A percentile compares a stretch with the other conserved stretches of the same genome.
Conservation (phyloP, 192 early-diverging fungal genomes). For the Helicostylum pulchrum region DNA sequence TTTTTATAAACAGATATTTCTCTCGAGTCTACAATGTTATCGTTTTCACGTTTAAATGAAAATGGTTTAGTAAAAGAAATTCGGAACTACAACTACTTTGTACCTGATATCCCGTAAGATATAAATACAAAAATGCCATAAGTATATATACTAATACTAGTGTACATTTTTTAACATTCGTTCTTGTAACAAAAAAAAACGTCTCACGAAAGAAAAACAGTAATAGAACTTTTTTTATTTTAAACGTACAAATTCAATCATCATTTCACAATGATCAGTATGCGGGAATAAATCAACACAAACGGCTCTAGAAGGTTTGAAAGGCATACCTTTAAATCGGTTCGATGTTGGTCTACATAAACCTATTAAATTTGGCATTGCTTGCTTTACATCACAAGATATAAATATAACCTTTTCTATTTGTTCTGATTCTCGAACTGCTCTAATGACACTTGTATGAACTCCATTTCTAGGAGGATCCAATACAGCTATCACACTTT, state of each 20-base stretch:
- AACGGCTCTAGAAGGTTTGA: slow-evolving; percentile 54
- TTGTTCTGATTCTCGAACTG: slow-evolving; percentile 52
- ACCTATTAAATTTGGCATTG: slow-evolving; percentile 63
- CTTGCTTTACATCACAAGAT: slow-evolving; percentile 60
- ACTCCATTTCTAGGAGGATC: slow-evolving; percentile 74
- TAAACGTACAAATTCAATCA: slow-evolving; percentile 60
- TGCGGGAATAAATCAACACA: slow-evolving; percentile 78
- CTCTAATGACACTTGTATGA: slow-evolving; percentile 55
- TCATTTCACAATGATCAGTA: slow-evolving; percentile 63
- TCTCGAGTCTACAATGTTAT: no score
- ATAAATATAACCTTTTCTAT: slow-evolving; percentile 64
- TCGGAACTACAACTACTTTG: no score
- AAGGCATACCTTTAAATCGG: slow-evolving; percentile 52
- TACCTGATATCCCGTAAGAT: no score
- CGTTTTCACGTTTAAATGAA: no score
- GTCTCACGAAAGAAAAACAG: no score
- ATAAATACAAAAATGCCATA: no score
- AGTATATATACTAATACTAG: no score
- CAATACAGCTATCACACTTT: slow-evolving; percentile 65
- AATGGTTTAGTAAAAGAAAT: no score
- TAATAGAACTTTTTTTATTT: neutral
- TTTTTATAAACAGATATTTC: no score
- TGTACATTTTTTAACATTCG: no score
- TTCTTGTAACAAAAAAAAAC: no score
- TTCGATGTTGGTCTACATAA: slow-evolving; percentile 67